phyloP scores from a whole-genome alignment of 139 green algal genomes.

The Marvania coccoides region DNA sequence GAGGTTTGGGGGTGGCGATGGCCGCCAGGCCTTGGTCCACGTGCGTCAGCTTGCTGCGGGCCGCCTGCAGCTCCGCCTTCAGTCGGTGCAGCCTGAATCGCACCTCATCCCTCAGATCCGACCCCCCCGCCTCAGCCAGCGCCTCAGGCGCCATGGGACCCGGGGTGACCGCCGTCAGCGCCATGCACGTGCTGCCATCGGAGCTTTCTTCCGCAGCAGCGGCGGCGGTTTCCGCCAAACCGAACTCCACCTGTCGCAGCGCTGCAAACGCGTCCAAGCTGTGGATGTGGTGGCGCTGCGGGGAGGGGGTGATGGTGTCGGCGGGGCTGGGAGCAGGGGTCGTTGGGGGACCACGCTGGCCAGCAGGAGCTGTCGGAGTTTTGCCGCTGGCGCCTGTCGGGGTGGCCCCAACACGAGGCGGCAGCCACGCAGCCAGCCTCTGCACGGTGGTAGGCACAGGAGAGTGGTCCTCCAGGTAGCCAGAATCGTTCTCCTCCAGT shows the following conservation, averaged over 20 bases:
- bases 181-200: too few species aligned
- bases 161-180: too few species aligned
- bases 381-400: not conserved
- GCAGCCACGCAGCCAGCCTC: not conserved
- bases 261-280: not conserved
- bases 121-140: not conserved
- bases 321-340: not conserved
- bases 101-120: slow-evolving; percentile 14
- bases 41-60: slow-evolving; percentile 14
- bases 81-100: slow-evolving; percentile 15
- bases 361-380: not conserved
- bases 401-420: not conserved
- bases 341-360: not conserved
- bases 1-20: not conserved
- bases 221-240: not conserved
- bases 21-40: slow-evolving; percentile 17
- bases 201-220: not conserved
- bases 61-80: slow-evolving; percentile 24
- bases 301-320: not conserved
- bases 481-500: too few species aligned
- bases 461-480: too few species aligned
- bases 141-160: too few species aligned
- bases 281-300: not conserved
- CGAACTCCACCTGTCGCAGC: not conserved
- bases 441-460: not conserved